Percentiles rank a stretch among this genome's conserved stretches.
Evolutionary conservation across 148 eudicot species (phyloP).

Genomic region (Salicornia ramosissima): DNA sequence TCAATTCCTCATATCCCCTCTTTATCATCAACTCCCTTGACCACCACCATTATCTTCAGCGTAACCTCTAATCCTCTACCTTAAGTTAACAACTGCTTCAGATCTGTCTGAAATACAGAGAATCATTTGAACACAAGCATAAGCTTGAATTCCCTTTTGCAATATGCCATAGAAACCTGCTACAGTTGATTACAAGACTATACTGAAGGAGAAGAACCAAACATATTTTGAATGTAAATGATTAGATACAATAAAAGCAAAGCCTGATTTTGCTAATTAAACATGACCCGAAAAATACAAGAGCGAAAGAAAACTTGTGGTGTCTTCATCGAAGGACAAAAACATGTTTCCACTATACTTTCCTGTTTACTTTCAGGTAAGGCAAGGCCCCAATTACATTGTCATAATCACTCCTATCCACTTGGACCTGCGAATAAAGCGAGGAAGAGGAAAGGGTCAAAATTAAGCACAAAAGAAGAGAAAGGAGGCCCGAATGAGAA

Average conservation of each 20-base stretch:
- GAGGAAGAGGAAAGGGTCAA: not conserved
- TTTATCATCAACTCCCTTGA: too few relatives aligned
- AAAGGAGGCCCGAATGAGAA: too few relatives aligned
- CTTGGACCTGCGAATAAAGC: slow-evolving; percentile 6
- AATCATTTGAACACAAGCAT: not conserved
- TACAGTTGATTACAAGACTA: not conserved
- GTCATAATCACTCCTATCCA: slow-evolving; percentile 13
- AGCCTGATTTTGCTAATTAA: too few relatives aligned
- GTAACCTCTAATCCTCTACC: too few relatives aligned
- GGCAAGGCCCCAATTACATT: slow-evolving; percentile 94
- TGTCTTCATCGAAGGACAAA: not conserved
- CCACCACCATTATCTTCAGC: too few relatives aligned
- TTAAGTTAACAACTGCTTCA: too few relatives aligned
- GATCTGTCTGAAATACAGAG: too few relatives aligned
- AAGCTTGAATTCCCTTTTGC: not conserved
- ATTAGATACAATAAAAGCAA: slow-evolving; percentile 11
- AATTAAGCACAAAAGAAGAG: too few relatives aligned
- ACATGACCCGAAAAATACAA: slow-evolving; percentile 16
- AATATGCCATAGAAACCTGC: slow-evolving; percentile 4
- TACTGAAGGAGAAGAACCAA: not conserved
- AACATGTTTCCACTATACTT: slow-evolving; percentile 19
- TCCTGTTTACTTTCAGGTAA: slow-evolving; percentile 86
- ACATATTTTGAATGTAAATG: not conserved
- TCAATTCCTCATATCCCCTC: too few relatives aligned
- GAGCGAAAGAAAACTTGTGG: not conserved